These are phyloP conservation scores for Pichia sp. DNA, from an alignment of 1,139 yeast genomes.

Conservation along the genomic window DNA sequence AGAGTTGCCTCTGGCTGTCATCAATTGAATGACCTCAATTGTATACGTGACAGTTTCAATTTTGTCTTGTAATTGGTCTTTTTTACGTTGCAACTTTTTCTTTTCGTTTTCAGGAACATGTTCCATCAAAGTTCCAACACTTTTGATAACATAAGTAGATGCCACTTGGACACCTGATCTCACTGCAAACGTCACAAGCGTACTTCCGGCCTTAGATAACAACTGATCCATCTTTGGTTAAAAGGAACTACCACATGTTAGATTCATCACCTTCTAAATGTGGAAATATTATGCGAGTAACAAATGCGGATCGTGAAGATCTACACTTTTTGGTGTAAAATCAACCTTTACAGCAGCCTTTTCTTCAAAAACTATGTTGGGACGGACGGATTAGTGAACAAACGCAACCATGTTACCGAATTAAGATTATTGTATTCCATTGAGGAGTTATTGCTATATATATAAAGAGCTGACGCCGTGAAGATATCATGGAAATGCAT, in stretches of 20 bases:
- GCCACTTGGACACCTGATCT: conserved; percentile 73
- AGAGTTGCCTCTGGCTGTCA: conserved; percentile 69
- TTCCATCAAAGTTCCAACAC: conserved; percentile 53
- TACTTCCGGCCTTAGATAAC: conserved; percentile 52
- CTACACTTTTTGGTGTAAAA: no score
- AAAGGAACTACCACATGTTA: neutral
- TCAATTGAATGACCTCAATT: conserved; percentile 60
- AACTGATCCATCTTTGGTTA: conserved; percentile 23
- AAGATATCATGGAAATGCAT: no score
- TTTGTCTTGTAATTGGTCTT: conserved; percentile 48
- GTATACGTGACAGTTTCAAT: conserved; percentile 62
- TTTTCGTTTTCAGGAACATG: conserved; percentile 56
- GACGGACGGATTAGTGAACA: no score
- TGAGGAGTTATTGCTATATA: no score
- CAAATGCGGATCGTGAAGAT: no score
- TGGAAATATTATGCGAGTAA: neutral
- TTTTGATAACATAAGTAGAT: conserved; percentile 66
- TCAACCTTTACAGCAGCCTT: no score
- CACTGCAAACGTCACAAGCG: conserved; percentile 75
- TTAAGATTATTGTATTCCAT: no score
- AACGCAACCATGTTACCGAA: no score
- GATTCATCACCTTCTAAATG: neutral
- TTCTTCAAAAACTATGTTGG: no score
- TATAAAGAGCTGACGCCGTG: no score
- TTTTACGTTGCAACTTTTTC: conserved; percentile 36